Conservation (phyloP, 805 yeast genomes). For the Lipomyces japonicus region DNA sequence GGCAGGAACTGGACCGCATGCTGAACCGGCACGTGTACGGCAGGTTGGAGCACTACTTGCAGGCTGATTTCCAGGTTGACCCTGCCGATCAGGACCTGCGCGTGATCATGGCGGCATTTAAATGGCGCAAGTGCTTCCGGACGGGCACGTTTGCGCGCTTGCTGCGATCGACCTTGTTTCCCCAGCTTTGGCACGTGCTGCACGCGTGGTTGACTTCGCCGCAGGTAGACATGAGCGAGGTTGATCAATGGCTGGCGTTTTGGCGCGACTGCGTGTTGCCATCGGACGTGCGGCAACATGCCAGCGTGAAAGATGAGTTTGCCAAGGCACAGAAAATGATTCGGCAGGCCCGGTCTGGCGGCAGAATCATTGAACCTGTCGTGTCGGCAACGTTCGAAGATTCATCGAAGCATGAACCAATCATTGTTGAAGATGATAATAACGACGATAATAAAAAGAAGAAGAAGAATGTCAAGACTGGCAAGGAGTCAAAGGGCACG, state of each 20-base stretch:
- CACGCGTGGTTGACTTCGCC: slow-evolving; percentile 33
- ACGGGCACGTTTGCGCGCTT: slow-evolving; percentile 30
- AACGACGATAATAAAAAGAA: slow-evolving; percentile 24
- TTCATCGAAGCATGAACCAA: not conserved
- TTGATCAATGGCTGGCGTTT: slow-evolving; percentile 35
- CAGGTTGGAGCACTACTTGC: slow-evolving; percentile 19
- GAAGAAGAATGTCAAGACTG: not conserved
- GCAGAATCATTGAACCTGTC: slow-evolving; percentile 12
- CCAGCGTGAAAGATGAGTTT: slow-evolving; percentile 25
- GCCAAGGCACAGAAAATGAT: slow-evolving; percentile 36
- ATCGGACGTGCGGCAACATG: slow-evolving; percentile 16
- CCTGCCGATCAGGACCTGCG: slow-evolving; percentile 33
- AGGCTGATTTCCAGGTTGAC: slow-evolving; percentile 27
- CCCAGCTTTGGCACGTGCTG: slow-evolving; percentile 39
- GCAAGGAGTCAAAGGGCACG: slow-evolving; percentile 40
- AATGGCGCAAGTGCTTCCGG: slow-evolving; percentile 33
- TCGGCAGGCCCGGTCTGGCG: slow-evolving; percentile 35
- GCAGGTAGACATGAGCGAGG: slow-evolving; percentile 30
- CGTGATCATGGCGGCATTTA: slow-evolving; percentile 27
- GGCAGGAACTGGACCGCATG: slow-evolving; percentile 24
- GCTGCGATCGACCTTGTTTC: slow-evolving; percentile 41
- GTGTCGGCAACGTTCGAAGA: not conserved
- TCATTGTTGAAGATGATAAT: not conserved
- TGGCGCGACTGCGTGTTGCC: slow-evolving; percentile 36
- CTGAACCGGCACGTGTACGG: slow-evolving; percentile 32